A percentile compares a stretch with the other conserved stretches of the same genome.
phyloP scores from a whole-genome alignment of 192 early-diverging fungal genomes.

The Spizellomyces sp. region DNA sequence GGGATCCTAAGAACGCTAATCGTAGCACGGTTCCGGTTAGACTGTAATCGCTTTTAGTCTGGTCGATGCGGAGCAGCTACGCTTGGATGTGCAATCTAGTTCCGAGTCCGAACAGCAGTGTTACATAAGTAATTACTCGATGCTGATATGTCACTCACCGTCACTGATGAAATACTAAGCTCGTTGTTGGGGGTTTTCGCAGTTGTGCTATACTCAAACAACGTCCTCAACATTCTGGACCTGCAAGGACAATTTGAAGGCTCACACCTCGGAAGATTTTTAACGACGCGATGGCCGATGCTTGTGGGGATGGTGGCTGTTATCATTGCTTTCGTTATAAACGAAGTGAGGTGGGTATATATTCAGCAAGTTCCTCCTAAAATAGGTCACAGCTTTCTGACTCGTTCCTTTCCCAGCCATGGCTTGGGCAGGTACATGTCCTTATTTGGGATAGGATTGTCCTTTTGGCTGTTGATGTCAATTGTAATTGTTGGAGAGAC shows the following conservation, averaged over 20 bases:
- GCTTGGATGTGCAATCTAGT: background rate
- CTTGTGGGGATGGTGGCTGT: conserved; percentile 14
- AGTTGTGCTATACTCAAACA: conserved; percentile 3
- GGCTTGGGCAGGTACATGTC: too few relatives aligned
- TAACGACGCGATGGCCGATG: conserved; percentile 16
- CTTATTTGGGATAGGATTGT: too few relatives aligned
- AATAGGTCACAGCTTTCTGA: too few relatives aligned
- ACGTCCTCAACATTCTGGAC: conserved; percentile 13
- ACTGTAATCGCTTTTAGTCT: conserved; percentile 8
- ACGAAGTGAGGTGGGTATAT: conserved; percentile 6
- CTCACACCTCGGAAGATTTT: conserved; percentile 11
- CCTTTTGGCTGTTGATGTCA: too few relatives aligned
- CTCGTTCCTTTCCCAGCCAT: too few relatives aligned
- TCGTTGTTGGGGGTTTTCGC: background rate
- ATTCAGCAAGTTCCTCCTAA: background rate
- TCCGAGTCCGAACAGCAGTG: background rate
- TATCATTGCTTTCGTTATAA: conserved; percentile 15
- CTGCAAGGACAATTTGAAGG: background rate
- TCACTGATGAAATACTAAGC: too few relatives aligned
- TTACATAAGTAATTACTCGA: background rate
- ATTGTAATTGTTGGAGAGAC: too few relatives aligned
- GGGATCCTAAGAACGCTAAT: background rate
- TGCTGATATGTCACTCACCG: too few relatives aligned
- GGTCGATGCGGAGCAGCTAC: background rate
- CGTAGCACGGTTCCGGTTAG: background rate